Conservation (phyloP, 2,329 filamentous ascomycete genomes). For the Xylariaceae sp. region DNA sequence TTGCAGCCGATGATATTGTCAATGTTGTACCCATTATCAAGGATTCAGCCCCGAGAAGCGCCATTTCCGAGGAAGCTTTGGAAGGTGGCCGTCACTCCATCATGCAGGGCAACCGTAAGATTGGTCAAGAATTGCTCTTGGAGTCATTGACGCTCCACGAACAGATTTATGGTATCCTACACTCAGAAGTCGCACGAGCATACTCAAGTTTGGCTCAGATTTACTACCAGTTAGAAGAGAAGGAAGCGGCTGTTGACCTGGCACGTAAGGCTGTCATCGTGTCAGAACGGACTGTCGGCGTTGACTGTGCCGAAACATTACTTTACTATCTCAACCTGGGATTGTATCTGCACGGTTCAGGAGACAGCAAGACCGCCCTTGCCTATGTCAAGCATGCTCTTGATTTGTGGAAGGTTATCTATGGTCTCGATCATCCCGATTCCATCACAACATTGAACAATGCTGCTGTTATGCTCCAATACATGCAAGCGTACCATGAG, state of each 20-base stretch:
- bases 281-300: slow-evolving; percentile 85
- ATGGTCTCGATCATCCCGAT: slow-evolving; percentile 88
- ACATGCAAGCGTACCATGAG: slow-evolving; percentile 89
- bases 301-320: slow-evolving; percentile 91
- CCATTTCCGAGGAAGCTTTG: slow-evolving; percentile 89
- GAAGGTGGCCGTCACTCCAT: slow-evolving; percentile 97
- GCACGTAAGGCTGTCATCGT: slow-evolving; percentile 96
- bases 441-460: slow-evolving; percentile 99
- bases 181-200: slow-evolving; percentile 90
- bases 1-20: slow-evolving; percentile 78
- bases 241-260: slow-evolving; percentile 89
- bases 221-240: slow-evolving; percentile 97
- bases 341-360: slow-evolving; percentile 86
- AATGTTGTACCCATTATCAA: slow-evolving; percentile 95
- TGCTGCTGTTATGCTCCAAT: slow-evolving; percentile 95
- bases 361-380: slow-evolving; percentile 84
- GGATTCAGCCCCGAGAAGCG: slow-evolving; percentile 85
- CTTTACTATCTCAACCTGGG: slow-evolving; percentile 94
- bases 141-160: slow-evolving; percentile 95
- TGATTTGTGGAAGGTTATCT: slow-evolving; percentile 95
- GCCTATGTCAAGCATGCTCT: slow-evolving; percentile 88
- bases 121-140: slow-evolving; percentile 92
- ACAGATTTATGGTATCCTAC: slow-evolving; percentile 96
- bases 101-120: slow-evolving; percentile 88
- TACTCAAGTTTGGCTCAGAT: slow-evolving; percentile 95